Evolutionary conservation across 768 basidiomycete genomes (phyloP).

Genomic region (Hortiboletus flavorubellus): DNA sequence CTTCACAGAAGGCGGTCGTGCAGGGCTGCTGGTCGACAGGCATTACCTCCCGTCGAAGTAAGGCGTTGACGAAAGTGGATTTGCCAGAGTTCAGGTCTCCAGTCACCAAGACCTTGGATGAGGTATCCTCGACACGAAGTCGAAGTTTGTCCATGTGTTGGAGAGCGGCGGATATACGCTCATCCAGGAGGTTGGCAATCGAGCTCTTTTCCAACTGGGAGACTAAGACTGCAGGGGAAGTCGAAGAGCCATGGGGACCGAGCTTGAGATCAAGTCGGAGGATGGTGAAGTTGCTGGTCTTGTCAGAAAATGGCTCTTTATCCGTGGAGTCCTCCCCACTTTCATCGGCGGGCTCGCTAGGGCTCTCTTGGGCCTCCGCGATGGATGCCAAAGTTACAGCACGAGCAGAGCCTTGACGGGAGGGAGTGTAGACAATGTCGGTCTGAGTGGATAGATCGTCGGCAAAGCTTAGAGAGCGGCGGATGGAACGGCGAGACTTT

Average conservation of each 20-base stretch:
- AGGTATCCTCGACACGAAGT: conserved; percentile 83
- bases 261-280: conserved; percentile 92
- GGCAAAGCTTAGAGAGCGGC: conserved; percentile 77
- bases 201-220: conserved; percentile 90
- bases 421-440: conserved; percentile 58
- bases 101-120: conserved; percentile 95
- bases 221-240: conserved; percentile 69
- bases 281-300: conserved; percentile 70
- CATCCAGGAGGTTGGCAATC: conserved; percentile 88
- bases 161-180: conserved; percentile 70
- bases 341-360: conserved; percentile 12
- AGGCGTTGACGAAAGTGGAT: conserved; percentile 95
- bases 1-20: conserved; percentile 96
- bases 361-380: conserved; percentile 42
- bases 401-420: conserved; percentile 47
- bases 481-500: conserved; percentile 39
- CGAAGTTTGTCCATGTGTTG: conserved; percentile 83
- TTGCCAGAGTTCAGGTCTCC: conserved; percentile 99
- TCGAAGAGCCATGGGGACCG: conserved; percentile 64
- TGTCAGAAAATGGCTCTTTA: conserved; percentile 38
- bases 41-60: conserved; percentile 88
- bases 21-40: conserved; percentile 98
- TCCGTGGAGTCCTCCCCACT: conserved; percentile 27
- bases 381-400: conserved; percentile 59
- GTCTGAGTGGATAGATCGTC: conserved; percentile 72